Conservation (phyloP, 495 filamentous ascomycete genomes). For the Aspergillus saccharolyticus region DNA sequence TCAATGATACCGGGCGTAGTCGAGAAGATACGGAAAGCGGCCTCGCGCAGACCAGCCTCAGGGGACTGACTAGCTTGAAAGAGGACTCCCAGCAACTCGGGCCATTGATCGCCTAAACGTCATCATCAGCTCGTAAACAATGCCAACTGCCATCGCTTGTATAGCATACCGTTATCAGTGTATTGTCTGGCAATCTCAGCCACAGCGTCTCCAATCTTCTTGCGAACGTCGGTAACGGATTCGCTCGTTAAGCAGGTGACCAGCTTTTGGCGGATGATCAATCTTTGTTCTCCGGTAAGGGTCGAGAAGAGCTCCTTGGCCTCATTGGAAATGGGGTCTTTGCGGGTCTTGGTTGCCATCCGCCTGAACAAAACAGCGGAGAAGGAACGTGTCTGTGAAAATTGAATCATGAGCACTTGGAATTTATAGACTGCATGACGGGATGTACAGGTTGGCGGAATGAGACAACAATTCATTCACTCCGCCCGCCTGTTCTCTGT, state of each 20-base stretch:
- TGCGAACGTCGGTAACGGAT: conserved; percentile 64
- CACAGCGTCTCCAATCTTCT: conserved; percentile 94
- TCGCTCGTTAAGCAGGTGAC: conserved; percentile 71
- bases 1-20: conserved; percentile 96
- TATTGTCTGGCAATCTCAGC: conserved; percentile 94
- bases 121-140: conserved; percentile 4
- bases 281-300: conserved; percentile 61
- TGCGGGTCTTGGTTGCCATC: conserved; percentile 82
- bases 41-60: conserved; percentile 78
- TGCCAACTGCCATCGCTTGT: not conserved
- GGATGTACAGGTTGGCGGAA: not conserved
- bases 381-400: conserved; percentile 70
- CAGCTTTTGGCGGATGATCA: conserved; percentile 74
- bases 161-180: conserved; percentile 72
- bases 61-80: conserved; percentile 82
- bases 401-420: conserved; percentile 5
- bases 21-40: conserved; percentile 87
- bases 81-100: conserved; percentile 78
- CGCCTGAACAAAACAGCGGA: conserved; percentile 91
- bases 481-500: not conserved
- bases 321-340: conserved; percentile 62
- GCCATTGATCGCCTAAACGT: conserved; percentile 74
- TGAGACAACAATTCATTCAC: conserved; percentile 6
- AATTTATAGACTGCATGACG: not conserved
- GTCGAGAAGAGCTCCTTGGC: conserved; percentile 79